phyloP scores from a whole-genome alignment of 1,284 basidiomycete genomes.

The Irpex lacteus region DNA sequence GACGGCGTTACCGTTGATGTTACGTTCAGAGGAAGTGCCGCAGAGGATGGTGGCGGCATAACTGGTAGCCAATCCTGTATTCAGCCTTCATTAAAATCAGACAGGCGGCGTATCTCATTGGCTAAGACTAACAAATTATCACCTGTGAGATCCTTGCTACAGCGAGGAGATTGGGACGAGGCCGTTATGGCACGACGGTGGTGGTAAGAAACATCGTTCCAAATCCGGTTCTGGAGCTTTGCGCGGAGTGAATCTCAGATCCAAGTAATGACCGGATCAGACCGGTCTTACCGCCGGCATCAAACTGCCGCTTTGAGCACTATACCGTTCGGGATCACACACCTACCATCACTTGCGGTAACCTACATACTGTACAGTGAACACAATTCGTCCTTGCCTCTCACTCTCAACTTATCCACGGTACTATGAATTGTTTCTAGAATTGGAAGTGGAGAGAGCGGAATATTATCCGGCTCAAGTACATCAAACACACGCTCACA shows the following conservation, averaged over 20 bases:
- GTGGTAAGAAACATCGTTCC: conserved; percentile 4
- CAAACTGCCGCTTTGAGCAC: background rate
- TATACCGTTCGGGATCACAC: background rate
- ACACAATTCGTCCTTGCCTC: background rate
- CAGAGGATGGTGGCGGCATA: conserved; percentile 23
- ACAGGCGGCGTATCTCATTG: background rate
- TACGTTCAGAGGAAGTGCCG: conserved; percentile 30
- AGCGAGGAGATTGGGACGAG: background rate
- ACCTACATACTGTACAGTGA: background rate
- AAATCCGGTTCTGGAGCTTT: background rate
- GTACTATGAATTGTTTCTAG: background rate
- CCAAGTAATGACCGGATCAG: background rate
- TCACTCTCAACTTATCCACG: background rate
- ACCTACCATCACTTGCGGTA: background rate
- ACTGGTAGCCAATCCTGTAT: background rate
- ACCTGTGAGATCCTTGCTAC: background rate
- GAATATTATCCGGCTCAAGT: background rate
- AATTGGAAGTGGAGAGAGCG: background rate
- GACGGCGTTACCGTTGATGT: conserved; percentile 21
- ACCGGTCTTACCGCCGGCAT: background rate
- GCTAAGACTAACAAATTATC: background rate
- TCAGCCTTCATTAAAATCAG: background rate
- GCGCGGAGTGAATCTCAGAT: background rate
- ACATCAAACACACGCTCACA: background rate
- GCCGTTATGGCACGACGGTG: background rate